phyloP scores from a whole-genome alignment of 2,329 filamentous ascomycete genomes.

The Xylariaceae sp. region DNA sequence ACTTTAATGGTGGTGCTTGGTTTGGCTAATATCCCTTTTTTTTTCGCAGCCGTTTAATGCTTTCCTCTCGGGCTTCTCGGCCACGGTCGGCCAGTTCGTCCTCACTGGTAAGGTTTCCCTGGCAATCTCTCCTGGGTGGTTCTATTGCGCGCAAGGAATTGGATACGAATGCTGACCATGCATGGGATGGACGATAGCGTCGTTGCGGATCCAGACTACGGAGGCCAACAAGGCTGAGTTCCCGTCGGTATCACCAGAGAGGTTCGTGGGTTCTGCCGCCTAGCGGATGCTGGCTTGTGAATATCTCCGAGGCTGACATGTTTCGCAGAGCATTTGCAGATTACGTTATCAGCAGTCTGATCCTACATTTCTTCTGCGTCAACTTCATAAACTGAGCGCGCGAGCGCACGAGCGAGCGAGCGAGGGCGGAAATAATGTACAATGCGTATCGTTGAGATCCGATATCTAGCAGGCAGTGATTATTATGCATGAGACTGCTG shows the following conservation, averaged over 20 bases:
- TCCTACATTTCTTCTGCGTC: slow-evolving; percentile 97
- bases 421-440: slow-evolving; percentile 1
- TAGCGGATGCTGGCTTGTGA: background rate
- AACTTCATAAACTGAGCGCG: slow-evolving; percentile 93
- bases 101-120: slow-evolving; percentile 71
- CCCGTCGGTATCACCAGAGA: slow-evolving; percentile 74
- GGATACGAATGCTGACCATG: slow-evolving; percentile 18
- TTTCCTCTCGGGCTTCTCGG: slow-evolving; percentile 92
- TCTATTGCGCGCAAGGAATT: too few relatives aligned
- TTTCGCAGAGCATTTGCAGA: slow-evolving; percentile 84
- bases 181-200: slow-evolving; percentile 59
- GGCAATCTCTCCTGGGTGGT: too few relatives aligned
- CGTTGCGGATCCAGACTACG: slow-evolving; percentile 89
- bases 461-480: slow-evolving; percentile 1
- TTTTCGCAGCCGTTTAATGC: slow-evolving; percentile 87
- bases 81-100: slow-evolving; percentile 96
- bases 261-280: slow-evolving; percentile 51
- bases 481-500: background rate
- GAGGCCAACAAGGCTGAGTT: slow-evolving; percentile 79
- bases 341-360: slow-evolving; percentile 90
- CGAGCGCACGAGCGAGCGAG: slow-evolving; percentile 16
- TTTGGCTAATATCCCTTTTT: slow-evolving; percentile 28
- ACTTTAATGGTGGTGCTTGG: too few relatives aligned
- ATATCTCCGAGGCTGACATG: slow-evolving; percentile 1
- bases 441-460: background rate